Evolutionary conservation across 1,284 basidiomycete species (phyloP).

Genomic region (Afroboletus lepidellus): DNA sequence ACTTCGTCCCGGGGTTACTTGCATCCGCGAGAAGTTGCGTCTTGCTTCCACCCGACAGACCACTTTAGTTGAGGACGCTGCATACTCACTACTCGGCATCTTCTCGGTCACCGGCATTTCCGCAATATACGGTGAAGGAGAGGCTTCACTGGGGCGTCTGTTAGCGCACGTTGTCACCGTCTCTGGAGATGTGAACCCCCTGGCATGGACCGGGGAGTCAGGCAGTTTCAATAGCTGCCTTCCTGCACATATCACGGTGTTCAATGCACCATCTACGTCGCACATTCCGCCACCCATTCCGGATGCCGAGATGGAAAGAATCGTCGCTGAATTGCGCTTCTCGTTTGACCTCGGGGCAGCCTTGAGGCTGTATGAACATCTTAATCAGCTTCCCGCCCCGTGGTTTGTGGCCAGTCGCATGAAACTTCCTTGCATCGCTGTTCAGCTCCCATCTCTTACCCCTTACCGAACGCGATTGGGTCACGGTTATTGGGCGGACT

Average conservation of each 20-base stretch:
- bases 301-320: neutral
- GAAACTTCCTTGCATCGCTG: neutral
- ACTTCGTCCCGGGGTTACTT: neutral
- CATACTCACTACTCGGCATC: neutral
- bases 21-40: neutral
- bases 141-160: neutral
- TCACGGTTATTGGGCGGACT: neutral
- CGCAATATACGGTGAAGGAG: neutral
- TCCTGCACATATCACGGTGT: neutral
- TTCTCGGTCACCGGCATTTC: neutral
- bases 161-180: neutral
- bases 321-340: neutral
- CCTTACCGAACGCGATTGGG: neutral
- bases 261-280: neutral
- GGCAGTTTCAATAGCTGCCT: neutral
- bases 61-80: neutral
- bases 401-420: neutral
- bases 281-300: neutral
- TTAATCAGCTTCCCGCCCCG: neutral
- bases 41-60: neutral
- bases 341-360: neutral
- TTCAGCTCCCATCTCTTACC: neutral
- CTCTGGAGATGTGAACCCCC: neutral
- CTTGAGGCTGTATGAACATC: neutral
- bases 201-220: neutral